A percentile compares a stretch with the other conserved stretches of the same genome.
Evolutionary conservation across 2,329 filamentous ascomycete species (phyloP).

Genomic region (Ceratocystis ficicola): DNA sequence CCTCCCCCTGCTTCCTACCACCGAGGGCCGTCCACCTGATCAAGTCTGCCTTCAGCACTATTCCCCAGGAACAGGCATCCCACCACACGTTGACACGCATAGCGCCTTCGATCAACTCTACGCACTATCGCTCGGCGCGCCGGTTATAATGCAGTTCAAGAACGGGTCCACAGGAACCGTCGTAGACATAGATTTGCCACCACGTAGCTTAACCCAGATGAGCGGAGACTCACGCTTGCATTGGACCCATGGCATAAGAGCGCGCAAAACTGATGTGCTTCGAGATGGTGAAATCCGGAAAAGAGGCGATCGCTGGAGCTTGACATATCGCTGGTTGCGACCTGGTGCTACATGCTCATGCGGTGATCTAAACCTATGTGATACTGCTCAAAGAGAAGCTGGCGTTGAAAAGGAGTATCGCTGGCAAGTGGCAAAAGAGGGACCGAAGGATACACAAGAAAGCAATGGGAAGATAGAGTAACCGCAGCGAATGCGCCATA

Average conservation of each 20-base stretch:
- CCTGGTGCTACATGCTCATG: slow-evolving; percentile 38
- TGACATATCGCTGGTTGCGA: slow-evolving; percentile 44
- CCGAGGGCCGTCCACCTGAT: slow-evolving; percentile 37
- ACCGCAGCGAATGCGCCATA: not conserved
- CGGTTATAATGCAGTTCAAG: slow-evolving; percentile 36
- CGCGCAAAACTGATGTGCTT: slow-evolving; percentile 40
- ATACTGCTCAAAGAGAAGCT: slow-evolving; percentile 37
- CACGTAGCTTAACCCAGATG: slow-evolving; percentile 42
- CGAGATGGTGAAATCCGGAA: slow-evolving; percentile 35
- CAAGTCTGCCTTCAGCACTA: slow-evolving; percentile 51
- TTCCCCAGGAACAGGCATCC: slow-evolving; percentile 47
- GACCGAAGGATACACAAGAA: too few relatives aligned
- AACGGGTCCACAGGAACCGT: slow-evolving; percentile 25
- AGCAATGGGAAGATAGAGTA: not conserved
- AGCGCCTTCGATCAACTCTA: slow-evolving; percentile 36
- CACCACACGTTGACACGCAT: slow-evolving; percentile 50
- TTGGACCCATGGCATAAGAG: slow-evolving; percentile 45
- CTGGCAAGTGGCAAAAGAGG: slow-evolving; percentile 32
- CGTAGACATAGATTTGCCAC: slow-evolving; percentile 36
- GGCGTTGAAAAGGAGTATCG: slow-evolving; percentile 40
- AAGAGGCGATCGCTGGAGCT: slow-evolving; percentile 40
- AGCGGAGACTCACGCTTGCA: slow-evolving; percentile 39
- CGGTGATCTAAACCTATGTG: slow-evolving; percentile 38
- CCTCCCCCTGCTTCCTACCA: slow-evolving; percentile 35
- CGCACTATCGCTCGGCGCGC: slow-evolving; percentile 34